Base-by-base conservation (phyloP, 2,329 filamentous ascomycete genomes). In the Fusarium sp. region DNA sequence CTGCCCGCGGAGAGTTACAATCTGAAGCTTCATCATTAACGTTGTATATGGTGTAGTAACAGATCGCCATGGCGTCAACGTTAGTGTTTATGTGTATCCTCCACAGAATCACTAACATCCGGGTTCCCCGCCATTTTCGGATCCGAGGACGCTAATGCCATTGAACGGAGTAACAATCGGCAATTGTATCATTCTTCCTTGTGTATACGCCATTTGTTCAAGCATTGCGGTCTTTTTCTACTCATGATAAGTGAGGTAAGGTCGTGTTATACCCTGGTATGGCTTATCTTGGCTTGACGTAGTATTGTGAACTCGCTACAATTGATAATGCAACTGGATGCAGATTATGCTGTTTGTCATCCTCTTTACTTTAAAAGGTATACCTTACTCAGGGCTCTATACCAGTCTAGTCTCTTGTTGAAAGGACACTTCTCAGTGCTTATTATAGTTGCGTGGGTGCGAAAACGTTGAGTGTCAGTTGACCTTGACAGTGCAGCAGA, bases 31-130 rank as follows among this genome's bases (percentile, higher is more conserved):
- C 16, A n/a, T 9, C 16, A 12, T 51, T 24, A 6, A 7, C 4
- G 9, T 2, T 29, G 34, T 64, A 40, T 5, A 60, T 75, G 57
- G 37, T 73, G 71, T 57, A 67, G 67, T 69, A 8, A 32, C 27
- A 18, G 24, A 27, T 45, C 20, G 6, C 16, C 14, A 75, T 75
- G 45, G 73, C 73, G 73, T 70, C 71, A 74, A 60, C 30, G 64
- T 70, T 75, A 75, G 62, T 45, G 48, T 14, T 24, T 22, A 1
- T 3, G 27, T 11, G 22, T 1, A 1, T 2, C 1, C 3, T 0
- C 2, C 32, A 40, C 46, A 5, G 72, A 49, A 70, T 2, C 37
- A 67, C 67, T 74, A 74, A 70, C 72, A 68, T 6, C 27, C 0
- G 14, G 34, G 34, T 29, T 27, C 20, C n/a, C 37, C 45, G 32